Evolutionary conservation across 176 grass and related monocot species (phyloP), one percentile per base, ranked within the genome.

Genomic region (Pharus latifolius): DNA sequence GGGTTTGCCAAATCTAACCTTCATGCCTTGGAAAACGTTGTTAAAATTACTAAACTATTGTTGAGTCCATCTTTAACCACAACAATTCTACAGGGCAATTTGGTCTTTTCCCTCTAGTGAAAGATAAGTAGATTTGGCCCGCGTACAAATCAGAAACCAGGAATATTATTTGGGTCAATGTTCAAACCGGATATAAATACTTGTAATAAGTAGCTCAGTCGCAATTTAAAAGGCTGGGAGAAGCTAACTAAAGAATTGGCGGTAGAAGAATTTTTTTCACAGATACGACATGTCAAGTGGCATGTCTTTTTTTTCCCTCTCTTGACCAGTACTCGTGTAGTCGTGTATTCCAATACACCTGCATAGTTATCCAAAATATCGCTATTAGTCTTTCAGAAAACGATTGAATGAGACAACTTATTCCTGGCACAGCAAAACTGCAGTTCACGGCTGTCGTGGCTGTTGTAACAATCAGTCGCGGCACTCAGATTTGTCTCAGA

Each of bases 391-490:
- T 48, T 40, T 40, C 14, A 0, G 54, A 75, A 68, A 82, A 61
- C 80, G 70, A 82, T 27, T 15, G 33, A 43, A 53, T 25, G 12
- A 4, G 69, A 66, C n/a, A 0, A 7, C 70, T 29, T 53, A 26
- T 22, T 40, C 59, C 73, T 52, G 16, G 46, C 72, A 63, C 15
- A 27, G 45, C 2, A 15, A 17, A 23, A 44, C 51, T 35, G 63
- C 63, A 78, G 16, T 7, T 54, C 44, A 10, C 24, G 33, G 65
- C 51, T 17, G 79, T 67, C 60, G 61, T 81, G 79, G 70, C 52
- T 43, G 14, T 38, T 11, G 23, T 8, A n/a, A 24, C 79, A 62
- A 66, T 67, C 79, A 14, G 12, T 81, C 70, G 70, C 12, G 69
- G 45, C 9, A 10, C 0, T 4, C 50, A 0, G 19, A 28, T 15